Percentiles rank a stretch among this genome's conserved stretches.
Conservation (phyloP, 352 stramenopile species). For the Globisporangium echinulatum region DNA sequence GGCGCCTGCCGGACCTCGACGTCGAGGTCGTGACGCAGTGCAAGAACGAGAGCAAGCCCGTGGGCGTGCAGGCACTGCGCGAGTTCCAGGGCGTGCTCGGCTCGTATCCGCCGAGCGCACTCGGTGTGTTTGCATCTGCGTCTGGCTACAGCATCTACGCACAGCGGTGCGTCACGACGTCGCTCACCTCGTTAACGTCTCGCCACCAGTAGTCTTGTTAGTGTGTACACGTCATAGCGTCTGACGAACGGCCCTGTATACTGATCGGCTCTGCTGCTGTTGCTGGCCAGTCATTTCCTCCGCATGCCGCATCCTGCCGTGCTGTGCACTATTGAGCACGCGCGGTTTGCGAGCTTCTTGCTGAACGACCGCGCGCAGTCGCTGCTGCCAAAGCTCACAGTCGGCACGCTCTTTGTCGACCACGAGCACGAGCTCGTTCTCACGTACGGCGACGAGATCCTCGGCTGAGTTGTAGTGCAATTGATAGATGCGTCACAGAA, state of each 20-base stretch:
- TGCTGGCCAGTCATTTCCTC: slow-evolving; percentile 37
- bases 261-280: background rate
- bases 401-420: slow-evolving; percentile 57
- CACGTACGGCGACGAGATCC: slow-evolving; percentile 60
- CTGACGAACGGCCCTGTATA: background rate
- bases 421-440: slow-evolving; percentile 61
- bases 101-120: slow-evolving; percentile 27
- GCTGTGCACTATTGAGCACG: slow-evolving; percentile 47
- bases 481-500: background rate
- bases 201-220: too few relatives aligned
- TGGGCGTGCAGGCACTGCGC: slow-evolving; percentile 58
- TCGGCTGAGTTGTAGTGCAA: slow-evolving; percentile 16
- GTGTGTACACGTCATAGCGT: background rate
- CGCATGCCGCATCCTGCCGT: slow-evolving; percentile 54
- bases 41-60: slow-evolving; percentile 71
- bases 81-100: slow-evolving; percentile 72
- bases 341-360: slow-evolving; percentile 46
- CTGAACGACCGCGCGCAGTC: slow-evolving; percentile 53
- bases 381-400: slow-evolving; percentile 54
- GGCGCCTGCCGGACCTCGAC: slow-evolving; percentile 49
- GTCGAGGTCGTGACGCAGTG: slow-evolving; percentile 76
- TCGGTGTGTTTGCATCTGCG: slow-evolving; percentile 63
- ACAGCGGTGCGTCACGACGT: slow-evolving; percentile 28
- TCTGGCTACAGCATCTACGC: slow-evolving; percentile 80
- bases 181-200: too few relatives aligned